Evolutionary conservation across 371 early-diverging fungal genomes (phyloP), one percentile per base, ranked within the genome.

Genomic region (Sporodiniella umbellata): DNA sequence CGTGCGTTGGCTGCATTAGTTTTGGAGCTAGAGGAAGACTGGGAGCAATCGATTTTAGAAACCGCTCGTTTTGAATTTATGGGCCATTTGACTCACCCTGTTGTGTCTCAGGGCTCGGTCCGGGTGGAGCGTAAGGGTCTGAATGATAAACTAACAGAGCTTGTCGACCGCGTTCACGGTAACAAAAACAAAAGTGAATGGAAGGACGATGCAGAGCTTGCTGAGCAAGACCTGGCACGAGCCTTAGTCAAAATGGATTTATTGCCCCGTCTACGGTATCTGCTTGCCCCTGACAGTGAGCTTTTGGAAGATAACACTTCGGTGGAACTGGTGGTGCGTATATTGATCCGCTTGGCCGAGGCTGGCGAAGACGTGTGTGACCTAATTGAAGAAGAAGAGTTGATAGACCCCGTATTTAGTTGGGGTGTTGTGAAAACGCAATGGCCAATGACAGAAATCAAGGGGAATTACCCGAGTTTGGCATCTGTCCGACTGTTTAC

Each of bases 241-340:
- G 84, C 80, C 5, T 51, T 87, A 39, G 33, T 85, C 12, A 61
- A 69, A 17, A 87, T 81, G 71, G 66, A 80, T 40, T 47, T 85
- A 8, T 56, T 85, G 12, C 68, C 75, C 15, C 78, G 87, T 10
- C 42, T 84, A 7, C 66, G 80, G 1, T 84, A 80, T 45, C 57
- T 87, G 14, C 48, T 84, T 15, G 53, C 50, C 14, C 37, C 61
- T 8, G 42, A 64, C 62, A 68, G 33, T 40, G 60, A 60, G 6
- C 18, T 76, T 25, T 64, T 71, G 1, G 45, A 65, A 6, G 76
- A 81, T 35, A 42, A 66, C 0, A 48, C 35, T 31, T 69, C 81
- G 0, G 69, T 79, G 10, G 60, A 63, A 8, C 68, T 63, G 17
- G 39, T 83, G 1, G 53, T 82, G 6, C 58, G 65, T 38, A 66